phyloP scores from a whole-genome alignment of 2,329 filamentous ascomycete species.

The Trichoderma atroviride region DNA sequence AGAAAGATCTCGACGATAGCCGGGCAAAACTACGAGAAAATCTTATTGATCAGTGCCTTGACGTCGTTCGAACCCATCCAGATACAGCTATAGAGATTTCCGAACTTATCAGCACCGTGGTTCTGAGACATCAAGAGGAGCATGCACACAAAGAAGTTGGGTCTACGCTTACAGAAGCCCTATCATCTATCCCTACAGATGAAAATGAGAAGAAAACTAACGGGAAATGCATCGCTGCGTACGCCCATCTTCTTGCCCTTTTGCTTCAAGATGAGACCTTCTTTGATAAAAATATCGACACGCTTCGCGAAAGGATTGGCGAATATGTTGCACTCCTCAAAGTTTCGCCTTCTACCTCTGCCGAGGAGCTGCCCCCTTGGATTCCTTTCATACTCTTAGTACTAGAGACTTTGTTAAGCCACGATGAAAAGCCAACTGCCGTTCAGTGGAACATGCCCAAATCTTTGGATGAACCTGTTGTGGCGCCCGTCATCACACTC shows the following conservation, averaged over 20 bases:
- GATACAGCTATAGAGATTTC: conserved; percentile 88
- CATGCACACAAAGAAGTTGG: conserved; percentile 72
- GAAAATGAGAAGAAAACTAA: conserved; percentile 67
- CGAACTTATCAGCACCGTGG: conserved; percentile 78
- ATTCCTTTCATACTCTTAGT: conserved; percentile 88
- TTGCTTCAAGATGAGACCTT: conserved; percentile 82
- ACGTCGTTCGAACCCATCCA: conserved; percentile 85
- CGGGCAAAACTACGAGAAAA: conserved; percentile 72
- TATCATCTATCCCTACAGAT: conserved; percentile 69
- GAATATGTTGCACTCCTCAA: conserved; percentile 80
- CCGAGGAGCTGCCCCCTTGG: conserved; percentile 86
- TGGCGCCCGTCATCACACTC: conserved; percentile 62
- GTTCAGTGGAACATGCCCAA: conserved; percentile 68
- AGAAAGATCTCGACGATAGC: conserved; percentile 79
- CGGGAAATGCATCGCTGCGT: conserved; percentile 72
- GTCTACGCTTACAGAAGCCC: conserved; percentile 77
- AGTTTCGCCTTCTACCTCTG: conserved; percentile 64
- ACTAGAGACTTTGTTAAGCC: conserved; percentile 84
- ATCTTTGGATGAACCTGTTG: conserved; percentile 51
- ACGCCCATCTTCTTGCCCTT: conserved; percentile 87
- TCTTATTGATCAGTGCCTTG: conserved; percentile 85
- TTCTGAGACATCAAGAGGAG: conserved; percentile 59
- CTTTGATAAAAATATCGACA: conserved; percentile 73
- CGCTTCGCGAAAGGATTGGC: conserved; percentile 74
- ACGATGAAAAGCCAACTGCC: conserved; percentile 79